A percentile compares a stretch with the other conserved stretches of the same genome.
These are phyloP conservation scores for Leavenworthia alabamica DNA, from an alignment of 345 rosid genomes.

Conservation along the genomic window DNA sequence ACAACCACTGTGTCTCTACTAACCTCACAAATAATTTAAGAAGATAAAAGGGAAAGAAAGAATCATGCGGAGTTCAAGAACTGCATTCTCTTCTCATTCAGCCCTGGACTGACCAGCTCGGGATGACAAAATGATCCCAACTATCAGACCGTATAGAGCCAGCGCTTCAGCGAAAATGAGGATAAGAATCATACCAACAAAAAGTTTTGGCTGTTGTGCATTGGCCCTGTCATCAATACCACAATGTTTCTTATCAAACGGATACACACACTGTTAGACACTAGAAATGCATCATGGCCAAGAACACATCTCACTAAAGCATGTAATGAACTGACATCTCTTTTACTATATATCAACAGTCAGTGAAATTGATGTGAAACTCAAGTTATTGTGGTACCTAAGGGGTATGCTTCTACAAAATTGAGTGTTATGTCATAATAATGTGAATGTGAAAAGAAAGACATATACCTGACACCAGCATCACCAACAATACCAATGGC, in stretches of 20 bases:
- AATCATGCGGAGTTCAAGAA: slow-evolving; percentile 14
- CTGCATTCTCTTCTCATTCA: no score
- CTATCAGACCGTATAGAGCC: slow-evolving; percentile 80
- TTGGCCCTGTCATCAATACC: slow-evolving; percentile 56
- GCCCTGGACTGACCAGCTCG: slow-evolving; percentile 96
- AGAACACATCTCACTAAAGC: not conserved
- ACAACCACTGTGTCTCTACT: slow-evolving; percentile 14
- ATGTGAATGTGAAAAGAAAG: no score
- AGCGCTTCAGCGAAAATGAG: slow-evolving; percentile 88
- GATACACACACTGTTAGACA: not conserved
- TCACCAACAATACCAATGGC: slow-evolving; percentile 96
- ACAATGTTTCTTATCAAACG: not conserved
- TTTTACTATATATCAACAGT: not conserved
- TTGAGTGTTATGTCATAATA: no score
- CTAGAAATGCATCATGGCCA: not conserved
- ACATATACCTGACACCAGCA: slow-evolving; percentile 91
- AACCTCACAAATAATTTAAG: slow-evolving; percentile 20
- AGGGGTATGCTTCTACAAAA: no score
- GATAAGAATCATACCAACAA: slow-evolving; percentile 94
- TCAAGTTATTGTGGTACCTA: not conserved
- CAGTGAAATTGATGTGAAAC: not conserved
- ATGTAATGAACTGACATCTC: not conserved
- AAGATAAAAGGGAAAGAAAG: slow-evolving; percentile 5
- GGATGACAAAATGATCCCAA: slow-evolving; percentile 89
- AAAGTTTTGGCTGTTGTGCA: slow-evolving; percentile 91